Evolutionary conservation across 1,284 basidiomycete species (phyloP).

Genomic region (Puccinia triticina): DNA sequence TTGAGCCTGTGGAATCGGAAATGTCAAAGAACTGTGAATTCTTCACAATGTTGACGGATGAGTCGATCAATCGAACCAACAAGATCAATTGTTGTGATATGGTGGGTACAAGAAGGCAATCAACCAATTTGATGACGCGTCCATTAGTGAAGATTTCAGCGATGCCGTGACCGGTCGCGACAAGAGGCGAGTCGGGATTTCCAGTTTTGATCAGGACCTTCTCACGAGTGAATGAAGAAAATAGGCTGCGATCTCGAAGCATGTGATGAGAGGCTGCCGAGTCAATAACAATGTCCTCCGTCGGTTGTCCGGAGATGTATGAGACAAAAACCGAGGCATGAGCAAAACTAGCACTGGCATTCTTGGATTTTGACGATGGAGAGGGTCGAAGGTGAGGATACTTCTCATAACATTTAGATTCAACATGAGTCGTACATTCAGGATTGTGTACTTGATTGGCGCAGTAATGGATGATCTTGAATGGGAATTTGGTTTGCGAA

Average conservation of each 20-base stretch:
- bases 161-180: neutral
- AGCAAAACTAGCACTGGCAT: neutral
- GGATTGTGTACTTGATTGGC: too few species aligned
- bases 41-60: neutral
- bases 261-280: conserved; percentile 13
- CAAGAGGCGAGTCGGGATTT: neutral
- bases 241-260: neutral
- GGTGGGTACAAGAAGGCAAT: neutral
- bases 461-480: too few species aligned
- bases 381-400: too few species aligned
- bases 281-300: neutral
- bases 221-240: neutral
- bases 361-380: neutral
- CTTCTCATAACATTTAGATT: too few species aligned
- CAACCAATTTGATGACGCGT: neutral
- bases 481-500: neutral
- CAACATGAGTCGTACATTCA: too few species aligned
- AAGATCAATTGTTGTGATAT: neutral
- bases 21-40: neutral
- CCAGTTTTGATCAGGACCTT: too few species aligned
- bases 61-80: neutral
- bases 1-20: too few species aligned
- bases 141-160: neutral
- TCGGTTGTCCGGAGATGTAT: too few species aligned
- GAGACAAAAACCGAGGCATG: neutral